Base-by-base conservation (phyloP, 345 rosid species). In the Clarkia xantiana region DNA sequence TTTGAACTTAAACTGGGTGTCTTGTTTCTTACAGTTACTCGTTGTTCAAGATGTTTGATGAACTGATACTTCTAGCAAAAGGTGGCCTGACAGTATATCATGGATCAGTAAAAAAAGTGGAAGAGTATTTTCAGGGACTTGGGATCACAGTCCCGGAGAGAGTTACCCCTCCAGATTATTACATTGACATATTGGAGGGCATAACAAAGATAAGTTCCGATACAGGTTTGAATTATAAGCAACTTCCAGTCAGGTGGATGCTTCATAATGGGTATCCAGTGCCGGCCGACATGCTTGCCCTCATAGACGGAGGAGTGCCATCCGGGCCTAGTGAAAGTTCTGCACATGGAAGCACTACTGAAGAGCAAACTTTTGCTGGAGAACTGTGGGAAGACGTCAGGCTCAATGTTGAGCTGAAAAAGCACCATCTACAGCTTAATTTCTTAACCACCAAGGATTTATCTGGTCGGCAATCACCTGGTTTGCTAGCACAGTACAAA, bases 161-260 rank as follows among this genome's bases (percentile, higher is more conserved):
- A 15, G 79, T 72, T 51, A 93, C 87, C 62, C 99, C 96, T 41
- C 96, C 96, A n/a, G 96, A 93, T 71, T 80, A 93, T 74, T 87
- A 73, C 74, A 87, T 87, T 40, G 99, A 93, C 67, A 78, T 93
- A 59, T 68, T 93, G 62, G 99, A 93, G 60, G 99, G 99, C 52
- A 84, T 93, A 59, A 53, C 73, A 46, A 93, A 93, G 66, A 80
- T 71, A 48, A 72, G 58, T 23, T 18, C 71, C 43, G 78, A 69
- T 63, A 42, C 79, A 16, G 94, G 82, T n/a, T 77, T 82, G 57
- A 76, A 72, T 57, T 62, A 64, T 44, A 84, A 80, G 53, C 87
- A 93, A 64, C 90, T 93, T 62, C 96, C 96, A 0, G 78, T 77
- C 42, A 76, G 95, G 54, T 93, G 99, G 99, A 93, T 93, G 96